phyloP scores from a whole-genome alignment of 441 rosid genomes.

The Jatropha podagrica region DNA sequence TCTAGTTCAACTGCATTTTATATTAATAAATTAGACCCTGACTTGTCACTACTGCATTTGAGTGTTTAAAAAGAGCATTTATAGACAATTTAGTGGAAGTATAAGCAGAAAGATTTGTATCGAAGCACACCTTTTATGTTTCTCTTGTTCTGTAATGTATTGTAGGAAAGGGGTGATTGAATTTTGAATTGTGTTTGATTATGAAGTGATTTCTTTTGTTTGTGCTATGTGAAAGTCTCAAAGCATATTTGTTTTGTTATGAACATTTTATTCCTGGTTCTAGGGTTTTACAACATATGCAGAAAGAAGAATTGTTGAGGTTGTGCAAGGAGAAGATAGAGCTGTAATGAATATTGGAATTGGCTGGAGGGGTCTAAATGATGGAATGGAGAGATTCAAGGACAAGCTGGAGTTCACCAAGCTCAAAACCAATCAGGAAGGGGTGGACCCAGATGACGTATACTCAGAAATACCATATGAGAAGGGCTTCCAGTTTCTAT shows the following conservation, averaged over 20 bases:
- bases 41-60: background rate
- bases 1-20: background rate
- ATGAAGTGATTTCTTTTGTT: background rate
- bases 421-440: conserved; percentile 79
- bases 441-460: conserved; percentile 77
- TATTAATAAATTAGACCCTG: background rate
- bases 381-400: conserved; percentile 75
- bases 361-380: conserved; percentile 85
- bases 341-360: conserved; percentile 79
- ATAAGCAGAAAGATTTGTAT: background rate
- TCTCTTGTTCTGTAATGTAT: background rate
- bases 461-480: conserved; percentile 90
- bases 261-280: conserved; percentile 17
- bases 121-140: no score
- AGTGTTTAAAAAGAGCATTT: background rate
- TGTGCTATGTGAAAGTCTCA: background rate
- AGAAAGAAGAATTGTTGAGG: conserved; percentile 92
- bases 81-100: background rate
- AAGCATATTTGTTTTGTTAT: conserved; percentile 2
- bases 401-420: conserved; percentile 86
- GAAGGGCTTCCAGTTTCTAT: conserved; percentile 87
- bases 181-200: background rate
- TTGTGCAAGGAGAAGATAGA: conserved; percentile 78
- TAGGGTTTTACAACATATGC: conserved; percentile 95
- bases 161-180: background rate